These are phyloP conservation scores for Neurospora sp. DNA, from an alignment of 495 filamentous ascomycete genomes.

Conservation along the genomic window DNA sequence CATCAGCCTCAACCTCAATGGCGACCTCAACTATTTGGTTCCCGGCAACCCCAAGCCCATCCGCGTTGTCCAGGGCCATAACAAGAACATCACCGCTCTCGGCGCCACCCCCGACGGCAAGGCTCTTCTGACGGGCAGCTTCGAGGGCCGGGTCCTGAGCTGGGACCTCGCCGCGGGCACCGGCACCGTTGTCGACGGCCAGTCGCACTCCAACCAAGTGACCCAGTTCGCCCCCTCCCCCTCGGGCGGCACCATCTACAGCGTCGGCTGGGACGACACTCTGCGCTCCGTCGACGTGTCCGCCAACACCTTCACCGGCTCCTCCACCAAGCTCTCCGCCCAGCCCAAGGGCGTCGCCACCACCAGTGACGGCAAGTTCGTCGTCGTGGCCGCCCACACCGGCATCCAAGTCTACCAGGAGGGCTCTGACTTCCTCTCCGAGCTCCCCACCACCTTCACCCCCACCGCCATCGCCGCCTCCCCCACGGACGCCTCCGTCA, in stretches of 20 bases:
- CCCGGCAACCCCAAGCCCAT: constrained; percentile 57
- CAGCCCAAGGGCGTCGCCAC: constrained; percentile 45
- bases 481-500: constrained; percentile 29
- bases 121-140: constrained; percentile 80
- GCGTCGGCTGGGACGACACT: constrained; percentile 92
- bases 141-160: constrained; percentile 72
- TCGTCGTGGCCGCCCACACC: constrained; percentile 56
- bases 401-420: constrained; percentile 56
- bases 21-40: constrained; percentile 81
- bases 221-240: constrained; percentile 54
- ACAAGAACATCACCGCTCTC: constrained; percentile 80
- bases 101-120: constrained; percentile 37
- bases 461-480: constrained; percentile 61
- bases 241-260: constrained; percentile 54
- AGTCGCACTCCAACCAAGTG: constrained; percentile 72
- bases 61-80: constrained; percentile 78
- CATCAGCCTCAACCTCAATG: constrained; percentile 77
- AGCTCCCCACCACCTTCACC: constrained; percentile 41
- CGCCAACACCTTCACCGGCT: constrained; percentile 39
- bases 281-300: constrained; percentile 63
- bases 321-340: constrained; percentile 32
- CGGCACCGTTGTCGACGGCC: constrained; percentile 62
- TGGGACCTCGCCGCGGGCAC: constrained; percentile 67
- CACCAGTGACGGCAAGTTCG: constrained; percentile 24
- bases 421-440: constrained; percentile 32